Conservation (phyloP, 108 stramenopile species). For the Cyclotella cryptica region DNA sequence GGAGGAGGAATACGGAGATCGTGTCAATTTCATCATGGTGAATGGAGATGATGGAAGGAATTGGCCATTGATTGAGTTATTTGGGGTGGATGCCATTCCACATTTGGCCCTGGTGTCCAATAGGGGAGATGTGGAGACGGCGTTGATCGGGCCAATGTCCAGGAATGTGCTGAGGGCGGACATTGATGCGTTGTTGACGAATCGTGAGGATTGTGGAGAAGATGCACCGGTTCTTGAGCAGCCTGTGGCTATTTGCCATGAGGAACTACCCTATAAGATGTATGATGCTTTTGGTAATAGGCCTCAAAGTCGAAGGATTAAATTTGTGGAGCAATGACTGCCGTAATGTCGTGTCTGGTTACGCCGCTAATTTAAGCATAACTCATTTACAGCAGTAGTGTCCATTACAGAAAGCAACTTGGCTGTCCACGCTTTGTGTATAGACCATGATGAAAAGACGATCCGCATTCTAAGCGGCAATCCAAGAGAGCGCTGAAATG, state of each 20-base stretch:
- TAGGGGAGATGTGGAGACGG: conserved; percentile 83
- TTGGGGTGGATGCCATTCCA: conserved; percentile 88
- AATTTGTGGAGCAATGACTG: conserved; percentile 39
- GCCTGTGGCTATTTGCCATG: conserved; percentile 18
- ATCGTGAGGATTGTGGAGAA: conserved; percentile 28
- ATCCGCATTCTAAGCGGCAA: too few species aligned
- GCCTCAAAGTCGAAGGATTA: conserved; percentile 59
- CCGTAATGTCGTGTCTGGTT: not conserved
- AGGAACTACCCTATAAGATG: conserved; percentile 78
- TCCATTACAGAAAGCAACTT: too few species aligned
- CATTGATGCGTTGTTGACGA: conserved; percentile 73
- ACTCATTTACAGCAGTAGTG: not conserved
- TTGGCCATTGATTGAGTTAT: conserved; percentile 74
- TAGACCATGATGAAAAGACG: not conserved
- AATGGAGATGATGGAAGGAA: conserved; percentile 63
- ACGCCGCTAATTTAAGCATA: too few species aligned
- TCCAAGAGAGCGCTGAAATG: too few species aligned
- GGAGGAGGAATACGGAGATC: conserved; percentile 71
- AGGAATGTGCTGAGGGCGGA: conserved; percentile 68
- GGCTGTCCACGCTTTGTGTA: too few species aligned
- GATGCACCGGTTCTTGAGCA: conserved; percentile 10
- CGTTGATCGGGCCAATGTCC: conserved; percentile 83
- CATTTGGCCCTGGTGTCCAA: conserved; percentile 75
- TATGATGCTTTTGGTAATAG: conserved; percentile 78
- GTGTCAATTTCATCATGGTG: conserved; percentile 83